phyloP scores from a whole-genome alignment of 2,329 filamentous ascomycete genomes.

The Ilyonectria robusta region DNA sequence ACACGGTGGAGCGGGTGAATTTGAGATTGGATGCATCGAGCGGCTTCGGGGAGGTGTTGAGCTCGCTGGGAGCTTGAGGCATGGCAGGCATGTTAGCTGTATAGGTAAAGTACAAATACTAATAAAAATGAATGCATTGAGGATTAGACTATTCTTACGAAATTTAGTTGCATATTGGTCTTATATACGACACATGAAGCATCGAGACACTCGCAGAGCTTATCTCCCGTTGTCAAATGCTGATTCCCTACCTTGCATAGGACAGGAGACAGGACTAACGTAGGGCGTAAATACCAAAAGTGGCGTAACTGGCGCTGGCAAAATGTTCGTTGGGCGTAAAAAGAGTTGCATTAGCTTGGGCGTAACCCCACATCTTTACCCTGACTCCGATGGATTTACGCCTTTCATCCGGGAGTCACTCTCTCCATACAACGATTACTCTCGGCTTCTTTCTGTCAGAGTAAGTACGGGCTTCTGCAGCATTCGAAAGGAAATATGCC shows the following conservation, averaged over 20 bases:
- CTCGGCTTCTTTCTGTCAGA: no score
- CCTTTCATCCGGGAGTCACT: neutral
- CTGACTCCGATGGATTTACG: neutral
- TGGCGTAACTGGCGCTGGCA: neutral
- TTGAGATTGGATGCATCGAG: slow-evolving; percentile 24
- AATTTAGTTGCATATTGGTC: neutral
- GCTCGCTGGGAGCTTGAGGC: neutral
- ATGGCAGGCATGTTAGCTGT: neutral
- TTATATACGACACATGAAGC: neutral
- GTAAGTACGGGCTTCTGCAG: no score
- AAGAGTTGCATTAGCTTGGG: slow-evolving; percentile 21
- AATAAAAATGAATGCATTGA: neutral
- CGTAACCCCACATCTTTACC: slow-evolving; percentile 17
- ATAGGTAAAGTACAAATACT: neutral
- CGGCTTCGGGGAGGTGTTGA: neutral
- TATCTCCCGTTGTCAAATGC: neutral
- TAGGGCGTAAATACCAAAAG: slow-evolving; percentile 9
- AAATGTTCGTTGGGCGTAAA: slow-evolving; percentile 2
- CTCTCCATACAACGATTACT: neutral
- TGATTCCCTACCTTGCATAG: neutral
- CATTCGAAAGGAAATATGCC: neutral
- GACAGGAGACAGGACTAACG: neutral
- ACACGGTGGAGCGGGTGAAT: neutral
- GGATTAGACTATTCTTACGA: neutral
- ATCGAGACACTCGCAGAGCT: neutral